Base-by-base conservation (phyloP, 768 basidiomycete species). In the Phylloporus rhodoxanthus region DNA sequence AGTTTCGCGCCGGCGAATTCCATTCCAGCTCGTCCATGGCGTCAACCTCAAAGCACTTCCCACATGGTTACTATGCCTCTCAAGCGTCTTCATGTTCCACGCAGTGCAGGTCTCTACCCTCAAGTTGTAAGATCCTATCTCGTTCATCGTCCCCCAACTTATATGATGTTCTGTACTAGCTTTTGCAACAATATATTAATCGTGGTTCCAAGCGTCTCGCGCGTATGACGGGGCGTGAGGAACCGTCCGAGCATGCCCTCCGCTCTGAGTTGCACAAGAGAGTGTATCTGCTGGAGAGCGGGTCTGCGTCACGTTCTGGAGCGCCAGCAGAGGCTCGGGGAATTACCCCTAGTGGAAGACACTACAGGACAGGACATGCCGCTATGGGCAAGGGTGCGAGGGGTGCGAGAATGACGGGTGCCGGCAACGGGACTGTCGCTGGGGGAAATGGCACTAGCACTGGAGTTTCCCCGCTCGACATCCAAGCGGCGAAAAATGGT, bases 141-240 rank as follows among this genome's bases (percentile, higher is more conserved):
- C 14, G 5, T 30, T 14, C 13, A 26, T 37, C 1, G 25, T 23
- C 8, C 9, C 29, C 9, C 32, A 17, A 40, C 46, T 38, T 14
- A 17, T 13, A 13, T 39, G 17, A 33, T 25, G 45, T 29, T 51
- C 17, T 38, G 17, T 30, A n/a, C n/a, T n/a, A 90, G 87, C 64
- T 76, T 39, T 67, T 82, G 29, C 85, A 88, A 64, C 87, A 84
- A 65, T 75, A 82, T 58, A 76, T 85, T 53, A 89, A 87, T 65
- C 81, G 79, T 43, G 73, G 76, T 45, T 68, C 78, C 47, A 75
- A 73, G 49, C 84, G 87, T 45, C 74, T 81, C 44, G 84, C 86
- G 8, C 80, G 76, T 43, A 85, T 89, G 81, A 79, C 78, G 4
- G 80, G 84, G 13, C 78, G 76, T 33, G 68, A 68, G 19, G 73